Conservation (phyloP, 2,329 filamentous ascomycete genomes). For the Penicillium sp. region DNA sequence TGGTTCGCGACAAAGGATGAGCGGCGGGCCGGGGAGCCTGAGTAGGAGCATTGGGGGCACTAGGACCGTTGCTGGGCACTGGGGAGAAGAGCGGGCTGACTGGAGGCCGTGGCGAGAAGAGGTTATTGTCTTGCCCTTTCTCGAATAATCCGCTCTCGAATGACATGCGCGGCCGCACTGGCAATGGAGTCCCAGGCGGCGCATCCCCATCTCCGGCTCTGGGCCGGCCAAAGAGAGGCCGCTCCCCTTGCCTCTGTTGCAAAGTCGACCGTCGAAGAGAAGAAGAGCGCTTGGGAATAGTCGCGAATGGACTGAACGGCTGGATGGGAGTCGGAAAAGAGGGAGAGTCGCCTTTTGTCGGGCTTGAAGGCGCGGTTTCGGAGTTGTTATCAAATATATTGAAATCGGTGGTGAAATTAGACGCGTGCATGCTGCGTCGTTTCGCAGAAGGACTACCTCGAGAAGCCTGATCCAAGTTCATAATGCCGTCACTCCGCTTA, state of each 20-base stretch:
- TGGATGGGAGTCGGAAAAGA: slow-evolving; percentile 39
- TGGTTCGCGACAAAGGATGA: slow-evolving; percentile 83
- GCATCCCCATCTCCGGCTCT: slow-evolving; percentile 53
- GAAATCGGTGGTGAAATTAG: slow-evolving; percentile 66
- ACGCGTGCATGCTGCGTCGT: slow-evolving; percentile 81
- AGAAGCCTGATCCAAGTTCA: slow-evolving; percentile 80
- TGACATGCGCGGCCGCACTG: slow-evolving; percentile 71
- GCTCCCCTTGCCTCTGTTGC: slow-evolving; percentile 77
- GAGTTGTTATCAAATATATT: slow-evolving; percentile 71
- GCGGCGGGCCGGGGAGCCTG: slow-evolving; percentile 53
- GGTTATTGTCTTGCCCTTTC: slow-evolving; percentile 62
- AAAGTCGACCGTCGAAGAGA: slow-evolving; percentile 85
- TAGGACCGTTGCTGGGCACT: slow-evolving; percentile 18
- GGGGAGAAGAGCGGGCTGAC: slow-evolving; percentile 47
- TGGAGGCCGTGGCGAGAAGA: slow-evolving; percentile 66
- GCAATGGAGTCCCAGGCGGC: slow-evolving; percentile 59
- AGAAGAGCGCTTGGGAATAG: slow-evolving; percentile 70
- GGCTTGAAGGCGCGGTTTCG: slow-evolving; percentile 31
- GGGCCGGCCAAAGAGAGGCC: slow-evolving; percentile 57
- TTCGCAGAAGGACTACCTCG: slow-evolving; percentile 88
- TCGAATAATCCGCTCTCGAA: slow-evolving; percentile 74
- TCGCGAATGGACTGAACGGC: slow-evolving; percentile 53
- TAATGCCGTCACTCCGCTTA: slow-evolving; percentile 87
- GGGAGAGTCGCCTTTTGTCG: slow-evolving; percentile 32
- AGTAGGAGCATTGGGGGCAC: slow-evolving; percentile 20